phyloP scores from a whole-genome alignment of 495 filamentous ascomycete genomes.

The Peziza echinospora region DNA sequence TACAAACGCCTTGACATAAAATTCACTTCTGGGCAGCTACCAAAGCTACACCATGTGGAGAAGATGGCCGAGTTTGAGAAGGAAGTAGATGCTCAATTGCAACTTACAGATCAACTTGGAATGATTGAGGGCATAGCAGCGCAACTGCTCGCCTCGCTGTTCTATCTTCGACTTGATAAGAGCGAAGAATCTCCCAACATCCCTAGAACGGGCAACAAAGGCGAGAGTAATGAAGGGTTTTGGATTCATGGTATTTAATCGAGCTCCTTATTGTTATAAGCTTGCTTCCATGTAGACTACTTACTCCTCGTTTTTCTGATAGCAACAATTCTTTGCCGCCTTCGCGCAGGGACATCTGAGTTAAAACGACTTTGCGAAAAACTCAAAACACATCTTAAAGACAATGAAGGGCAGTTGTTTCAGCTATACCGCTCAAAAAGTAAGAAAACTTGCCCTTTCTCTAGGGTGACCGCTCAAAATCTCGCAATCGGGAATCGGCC shows the following conservation, averaged over 20 bases:
- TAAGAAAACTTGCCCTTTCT: not conserved
- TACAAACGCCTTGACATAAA: constrained; percentile 14
- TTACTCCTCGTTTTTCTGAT: too few relatives aligned
- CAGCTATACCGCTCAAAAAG: not conserved
- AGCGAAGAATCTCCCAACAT: not conserved
- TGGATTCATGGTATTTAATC: not conserved
- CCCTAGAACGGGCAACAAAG: not conserved
- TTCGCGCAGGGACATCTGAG: not conserved
- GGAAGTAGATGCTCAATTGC: not conserved
- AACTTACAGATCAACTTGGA: not conserved
- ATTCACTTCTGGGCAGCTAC: constrained; percentile 10
- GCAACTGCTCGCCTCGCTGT: constrained; percentile 16
- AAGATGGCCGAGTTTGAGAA: constrained; percentile 2
- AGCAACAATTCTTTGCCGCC: constrained; percentile 3
- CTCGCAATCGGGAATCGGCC: not conserved
- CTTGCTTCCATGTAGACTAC: not conserved
- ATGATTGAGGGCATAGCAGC: constrained; percentile 10
- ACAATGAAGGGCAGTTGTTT: not conserved
- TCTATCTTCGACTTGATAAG: constrained; percentile 12
- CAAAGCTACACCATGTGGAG: constrained; percentile 16
- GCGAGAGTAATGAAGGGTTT: too few relatives aligned
- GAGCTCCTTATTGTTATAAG: not conserved
- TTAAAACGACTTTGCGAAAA: constrained; percentile 1
- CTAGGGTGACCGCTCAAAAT: not conserved
- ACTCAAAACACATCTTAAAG: not conserved